These are phyloP conservation scores for Sporothrix humicola DNA, from an alignment of 2,329 filamentous ascomycete genomes.

Conservation along the genomic window DNA sequence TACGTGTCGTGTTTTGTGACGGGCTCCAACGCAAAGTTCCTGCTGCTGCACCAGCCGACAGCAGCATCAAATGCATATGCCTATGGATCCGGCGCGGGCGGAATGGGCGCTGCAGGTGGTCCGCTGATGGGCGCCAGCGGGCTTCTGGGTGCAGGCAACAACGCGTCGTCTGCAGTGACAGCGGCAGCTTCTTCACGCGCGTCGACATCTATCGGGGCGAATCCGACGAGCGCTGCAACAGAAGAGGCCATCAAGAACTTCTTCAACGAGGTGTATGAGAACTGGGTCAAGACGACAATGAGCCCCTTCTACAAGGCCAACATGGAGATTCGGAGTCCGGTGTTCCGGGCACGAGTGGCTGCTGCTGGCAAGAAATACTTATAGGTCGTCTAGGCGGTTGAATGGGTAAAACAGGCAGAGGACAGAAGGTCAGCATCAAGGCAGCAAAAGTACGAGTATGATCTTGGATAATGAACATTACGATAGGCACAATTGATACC, in stretches of 20 bases:
- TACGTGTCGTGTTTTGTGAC: slow-evolving; percentile 96
- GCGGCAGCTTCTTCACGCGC: slow-evolving; percentile 54
- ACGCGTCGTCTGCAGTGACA: slow-evolving; percentile 48
- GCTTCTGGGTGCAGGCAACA: slow-evolving; percentile 28
- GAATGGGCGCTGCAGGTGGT: slow-evolving; percentile 11
- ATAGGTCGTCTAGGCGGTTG: slow-evolving; percentile 46
- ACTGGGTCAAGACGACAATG: slow-evolving; percentile 96
- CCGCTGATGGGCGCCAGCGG: slow-evolving; percentile 27
- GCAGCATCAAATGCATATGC: slow-evolving; percentile 35
- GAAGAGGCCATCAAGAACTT: slow-evolving; percentile 96
- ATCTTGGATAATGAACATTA: slow-evolving; percentile 12
- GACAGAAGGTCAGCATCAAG: neutral
- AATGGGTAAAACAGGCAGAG: neutral
- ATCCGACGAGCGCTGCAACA: slow-evolving; percentile 85
- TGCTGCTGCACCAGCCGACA: slow-evolving; percentile 84
- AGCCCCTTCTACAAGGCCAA: slow-evolving; percentile 92
- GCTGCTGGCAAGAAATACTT: slow-evolving; percentile 93
- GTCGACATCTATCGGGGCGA: slow-evolving; percentile 76
- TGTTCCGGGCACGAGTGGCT: slow-evolving; percentile 81
- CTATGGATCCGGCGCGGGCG: slow-evolving; percentile 36
- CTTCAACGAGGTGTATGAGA: slow-evolving; percentile 94
- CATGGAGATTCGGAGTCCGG: slow-evolving; percentile 81
- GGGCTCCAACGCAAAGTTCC: slow-evolving; percentile 88
- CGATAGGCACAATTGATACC: slow-evolving; percentile 20
- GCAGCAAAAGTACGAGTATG: slow-evolving; percentile 13